These are phyloP conservation scores for Alectoria sarmentosa DNA, from an alignment of 495 filamentous ascomycete species.

Conservation along the genomic window DNA sequence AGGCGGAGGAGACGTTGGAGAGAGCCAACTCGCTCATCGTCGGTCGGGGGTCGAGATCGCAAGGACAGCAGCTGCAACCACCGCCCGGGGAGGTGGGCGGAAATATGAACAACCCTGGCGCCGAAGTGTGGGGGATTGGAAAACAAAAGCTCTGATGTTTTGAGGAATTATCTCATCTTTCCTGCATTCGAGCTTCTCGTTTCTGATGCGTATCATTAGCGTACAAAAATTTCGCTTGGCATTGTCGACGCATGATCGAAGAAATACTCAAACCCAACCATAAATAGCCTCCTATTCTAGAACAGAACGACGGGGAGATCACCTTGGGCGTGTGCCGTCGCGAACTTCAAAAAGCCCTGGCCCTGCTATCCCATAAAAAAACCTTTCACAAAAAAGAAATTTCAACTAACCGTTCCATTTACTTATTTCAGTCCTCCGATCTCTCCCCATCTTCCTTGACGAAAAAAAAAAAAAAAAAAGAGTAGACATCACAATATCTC, in stretches of 20 bases:
- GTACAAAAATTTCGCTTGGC: neutral
- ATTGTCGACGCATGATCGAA: neutral
- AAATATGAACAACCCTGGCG: constrained; percentile 32
- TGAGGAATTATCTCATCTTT: neutral
- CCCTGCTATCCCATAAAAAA: too few species aligned
- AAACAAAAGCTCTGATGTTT: constrained; percentile 17
- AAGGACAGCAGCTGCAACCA: neutral
- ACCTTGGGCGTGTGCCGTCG: too few species aligned
- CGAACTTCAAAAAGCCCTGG: too few species aligned
- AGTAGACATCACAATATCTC: too few species aligned
- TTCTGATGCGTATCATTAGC: neutral
- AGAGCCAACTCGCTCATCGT: constrained; percentile 7
- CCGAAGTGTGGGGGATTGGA: constrained; percentile 36
- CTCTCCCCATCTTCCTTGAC: too few species aligned
- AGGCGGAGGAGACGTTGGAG: constrained; percentile 45
- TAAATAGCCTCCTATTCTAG: too few species aligned
- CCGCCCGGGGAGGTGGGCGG: constrained; percentile 17
- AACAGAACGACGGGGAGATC: too few species aligned
- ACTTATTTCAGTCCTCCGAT: too few species aligned
- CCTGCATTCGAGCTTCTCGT: neutral
- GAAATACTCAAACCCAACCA: too few species aligned
- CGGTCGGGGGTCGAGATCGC: neutral
- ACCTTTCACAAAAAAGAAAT: too few species aligned
- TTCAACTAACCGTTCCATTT: too few species aligned
- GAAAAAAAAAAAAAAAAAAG: too few species aligned